These are phyloP conservation scores for Graphiopsis chlorocephala DNA, from an alignment of 2,329 filamentous ascomycete genomes.

Conservation along the genomic window DNA sequence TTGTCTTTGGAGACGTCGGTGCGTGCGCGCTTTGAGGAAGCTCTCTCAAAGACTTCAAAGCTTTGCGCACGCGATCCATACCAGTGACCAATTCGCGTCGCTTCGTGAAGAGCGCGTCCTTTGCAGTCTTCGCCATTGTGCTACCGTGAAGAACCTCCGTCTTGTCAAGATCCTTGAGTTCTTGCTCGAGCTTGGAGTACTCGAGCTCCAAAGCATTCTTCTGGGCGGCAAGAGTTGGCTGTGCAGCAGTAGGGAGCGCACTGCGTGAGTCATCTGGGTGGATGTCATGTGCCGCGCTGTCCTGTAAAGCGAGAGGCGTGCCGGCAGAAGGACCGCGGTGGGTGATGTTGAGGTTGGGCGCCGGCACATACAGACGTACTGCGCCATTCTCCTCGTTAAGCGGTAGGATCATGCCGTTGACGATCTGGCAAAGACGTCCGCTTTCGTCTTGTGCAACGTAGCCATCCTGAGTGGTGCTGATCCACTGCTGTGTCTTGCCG, in stretches of 20 bases:
- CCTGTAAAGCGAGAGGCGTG: background rate
- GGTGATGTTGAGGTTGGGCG: constrained; percentile 36
- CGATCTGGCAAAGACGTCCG: constrained; percentile 38
- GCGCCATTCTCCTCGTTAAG: constrained; percentile 34
- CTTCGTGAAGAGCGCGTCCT: constrained; percentile 32
- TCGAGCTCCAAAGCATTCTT: constrained; percentile 36
- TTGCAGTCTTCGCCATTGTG: constrained; percentile 32
- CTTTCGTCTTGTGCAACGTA: constrained; percentile 37
- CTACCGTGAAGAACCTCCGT: constrained; percentile 37
- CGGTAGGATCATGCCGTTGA: constrained; percentile 36
- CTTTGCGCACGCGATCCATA: constrained; percentile 36
- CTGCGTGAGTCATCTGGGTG: background rate
- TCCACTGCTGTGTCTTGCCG: constrained; percentile 28
- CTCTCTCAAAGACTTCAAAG: constrained; percentile 34
- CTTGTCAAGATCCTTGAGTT: constrained; percentile 38
- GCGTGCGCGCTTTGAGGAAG: constrained; percentile 20
- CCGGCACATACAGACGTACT: constrained; percentile 35
- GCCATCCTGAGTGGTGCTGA: constrained; percentile 27
- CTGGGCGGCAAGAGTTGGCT: constrained; percentile 30
- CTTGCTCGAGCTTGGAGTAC: constrained; percentile 36
- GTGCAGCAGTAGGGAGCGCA: constrained; percentile 8
- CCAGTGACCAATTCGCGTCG: constrained; percentile 34
- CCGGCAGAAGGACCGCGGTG: constrained; percentile 18
- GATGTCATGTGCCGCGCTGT: constrained; percentile 9
- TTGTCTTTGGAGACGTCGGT: constrained; percentile 26